Evolutionary conservation across 768 basidiomycete genomes (phyloP).

Genomic region (Albatrellus ellisii): DNA sequence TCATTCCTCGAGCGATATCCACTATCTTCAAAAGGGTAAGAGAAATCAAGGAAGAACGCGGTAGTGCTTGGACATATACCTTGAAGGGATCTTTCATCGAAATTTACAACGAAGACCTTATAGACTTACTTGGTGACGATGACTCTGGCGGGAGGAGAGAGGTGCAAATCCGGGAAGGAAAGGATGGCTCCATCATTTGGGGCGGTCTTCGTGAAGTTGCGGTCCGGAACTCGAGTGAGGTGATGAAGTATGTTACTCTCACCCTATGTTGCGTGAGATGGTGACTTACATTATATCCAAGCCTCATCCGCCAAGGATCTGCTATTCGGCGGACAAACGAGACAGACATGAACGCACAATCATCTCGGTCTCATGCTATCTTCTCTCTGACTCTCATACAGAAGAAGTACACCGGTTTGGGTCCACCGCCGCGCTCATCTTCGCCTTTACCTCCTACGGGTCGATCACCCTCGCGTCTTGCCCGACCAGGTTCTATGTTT

Average conservation of each 20-base stretch:
- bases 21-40: conserved; percentile 73
- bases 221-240: conserved; percentile 75
- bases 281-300: conserved; percentile 21
- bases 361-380: conserved; percentile 96
- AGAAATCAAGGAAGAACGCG: conserved; percentile 66
- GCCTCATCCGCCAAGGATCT: conserved; percentile 81
- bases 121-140: conserved; percentile 79
- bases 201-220: conserved; percentile 85
- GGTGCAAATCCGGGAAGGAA: conserved; percentile 94
- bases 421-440: conserved; percentile 57
- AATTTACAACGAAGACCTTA: conserved; percentile 97
- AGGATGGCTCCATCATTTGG: conserved; percentile 95
- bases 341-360: conserved; percentile 98
- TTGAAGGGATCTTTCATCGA: conserved; percentile 93
- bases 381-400: conserved; percentile 93
- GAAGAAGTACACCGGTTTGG: conserved; percentile 69
- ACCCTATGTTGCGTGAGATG: conserved; percentile 4
- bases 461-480: conserved; percentile 67
- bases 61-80: conserved; percentile 59
- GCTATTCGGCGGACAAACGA: conserved; percentile 89
- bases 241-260: conserved; percentile 69
- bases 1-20: conserved; percentile 88
- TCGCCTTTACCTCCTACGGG: conserved; percentile 65
- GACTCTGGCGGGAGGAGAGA: conserved; percentile 64
- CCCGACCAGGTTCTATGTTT: conserved; percentile 74